Conservation (phyloP, 2,329 filamentous ascomycete genomes). For the Zasmidium citrigriseum region DNA sequence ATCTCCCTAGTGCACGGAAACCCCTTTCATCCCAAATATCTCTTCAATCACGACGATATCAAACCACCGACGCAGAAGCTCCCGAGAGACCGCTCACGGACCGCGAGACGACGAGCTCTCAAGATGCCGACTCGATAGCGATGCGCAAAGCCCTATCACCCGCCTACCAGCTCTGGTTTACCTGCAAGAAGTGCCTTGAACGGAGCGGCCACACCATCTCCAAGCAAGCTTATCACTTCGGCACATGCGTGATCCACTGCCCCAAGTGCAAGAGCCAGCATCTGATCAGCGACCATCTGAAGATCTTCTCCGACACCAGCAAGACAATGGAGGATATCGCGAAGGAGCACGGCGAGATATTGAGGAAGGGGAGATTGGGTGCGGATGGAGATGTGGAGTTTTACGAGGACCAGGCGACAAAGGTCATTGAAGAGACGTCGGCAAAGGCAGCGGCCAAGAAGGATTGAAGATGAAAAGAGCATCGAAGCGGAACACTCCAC, state of each 20-base stretch:
- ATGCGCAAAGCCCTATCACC: conserved; percentile 54
- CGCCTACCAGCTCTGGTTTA: conserved; percentile 86
- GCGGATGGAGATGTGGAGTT: conserved; percentile 89
- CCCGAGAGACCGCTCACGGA: conserved; percentile 31
- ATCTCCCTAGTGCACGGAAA: conserved; percentile 8
- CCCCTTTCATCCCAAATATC: conserved; percentile 4
- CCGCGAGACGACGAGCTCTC: conserved; percentile 21
- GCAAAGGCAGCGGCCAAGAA: background rate
- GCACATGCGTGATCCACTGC: conserved; percentile 85
- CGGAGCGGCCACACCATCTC: conserved; percentile 84
- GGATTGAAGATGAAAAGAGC: background rate
- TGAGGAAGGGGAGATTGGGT: conserved; percentile 71
- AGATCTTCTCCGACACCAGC: conserved; percentile 72
- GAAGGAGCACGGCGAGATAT: conserved; percentile 70
- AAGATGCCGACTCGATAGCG: conserved; percentile 35
- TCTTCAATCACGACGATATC: conserved; percentile 12
- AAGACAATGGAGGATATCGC: conserved; percentile 78
- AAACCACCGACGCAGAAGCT: conserved; percentile 9
- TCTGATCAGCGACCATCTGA: conserved; percentile 87
- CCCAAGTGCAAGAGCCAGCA: conserved; percentile 84
- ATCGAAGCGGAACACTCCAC: background rate
- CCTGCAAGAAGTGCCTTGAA: conserved; percentile 74
- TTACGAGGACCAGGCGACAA: conserved; percentile 67
- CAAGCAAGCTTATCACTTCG: conserved; percentile 93
- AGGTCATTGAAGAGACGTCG: background rate